phyloP scores from a whole-genome alignment of 768 basidiomycete species.

The Naganishia vaughanmartiniae region DNA sequence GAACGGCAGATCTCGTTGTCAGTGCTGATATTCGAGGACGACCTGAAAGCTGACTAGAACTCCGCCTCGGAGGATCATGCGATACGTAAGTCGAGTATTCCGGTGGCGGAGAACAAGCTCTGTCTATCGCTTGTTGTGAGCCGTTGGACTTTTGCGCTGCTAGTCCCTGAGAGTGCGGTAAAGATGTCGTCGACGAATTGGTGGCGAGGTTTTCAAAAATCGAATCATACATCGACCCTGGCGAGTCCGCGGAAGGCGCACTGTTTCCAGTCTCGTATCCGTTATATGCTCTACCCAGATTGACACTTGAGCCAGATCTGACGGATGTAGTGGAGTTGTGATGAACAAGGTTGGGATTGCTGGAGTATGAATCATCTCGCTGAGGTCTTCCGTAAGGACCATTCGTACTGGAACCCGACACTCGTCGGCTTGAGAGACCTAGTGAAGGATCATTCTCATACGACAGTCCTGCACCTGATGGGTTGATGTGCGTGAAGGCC shows the following conservation, averaged over 20 bases:
- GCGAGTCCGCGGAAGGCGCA: slow-evolving; percentile 15
- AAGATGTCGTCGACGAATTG: slow-evolving; percentile 11
- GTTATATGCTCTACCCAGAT: not conserved
- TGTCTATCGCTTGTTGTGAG: not conserved
- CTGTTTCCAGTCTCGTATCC: not conserved
- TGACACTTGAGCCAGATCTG: slow-evolving; percentile 11
- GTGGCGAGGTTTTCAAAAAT: slow-evolving; percentile 2
- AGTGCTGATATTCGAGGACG: not conserved
- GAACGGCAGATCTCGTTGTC: slow-evolving; percentile 4
- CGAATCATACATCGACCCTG: slow-evolving; percentile 24
- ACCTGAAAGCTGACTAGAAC: not conserved
- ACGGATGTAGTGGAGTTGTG: slow-evolving; percentile 34
- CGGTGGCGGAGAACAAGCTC: slow-evolving; percentile 19
- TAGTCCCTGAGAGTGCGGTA: not conserved
- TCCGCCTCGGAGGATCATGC: slow-evolving; percentile 3
- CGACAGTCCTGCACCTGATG: not conserved
- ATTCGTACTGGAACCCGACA: slow-evolving; percentile 9
- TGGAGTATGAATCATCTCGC: slow-evolving; percentile 1
- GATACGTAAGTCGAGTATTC: slow-evolving; percentile 28
- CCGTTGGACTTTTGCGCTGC: not conserved
- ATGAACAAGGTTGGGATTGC: slow-evolving; percentile 18
- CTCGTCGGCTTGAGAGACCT: not conserved
- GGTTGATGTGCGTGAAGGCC: not conserved
- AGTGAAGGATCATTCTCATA: slow-evolving; percentile 7
- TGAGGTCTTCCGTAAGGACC: slow-evolving; percentile 1